Base-by-base conservation (phyloP, 2,329 filamentous ascomycete species). In the Aspergillus sp. region DNA sequence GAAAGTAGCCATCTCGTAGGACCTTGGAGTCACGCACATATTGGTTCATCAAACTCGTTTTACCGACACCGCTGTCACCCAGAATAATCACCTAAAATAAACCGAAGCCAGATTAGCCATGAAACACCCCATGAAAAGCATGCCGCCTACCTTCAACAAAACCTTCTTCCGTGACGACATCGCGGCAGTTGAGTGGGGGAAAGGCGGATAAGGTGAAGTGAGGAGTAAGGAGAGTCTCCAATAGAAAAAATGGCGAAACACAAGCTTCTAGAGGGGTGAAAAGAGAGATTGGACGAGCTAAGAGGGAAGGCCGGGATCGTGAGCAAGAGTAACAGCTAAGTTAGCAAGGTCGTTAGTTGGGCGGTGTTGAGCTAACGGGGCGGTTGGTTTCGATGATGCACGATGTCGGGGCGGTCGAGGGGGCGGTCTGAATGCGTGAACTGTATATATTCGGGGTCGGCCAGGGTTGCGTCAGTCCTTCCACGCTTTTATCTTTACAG, bases 1-100 rank as follows among this genome's bases (percentile, higher is more conserved):
- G 31, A 35, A 10, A 44, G 32, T 33, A 29, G 42, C 34, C 45
- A 39, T 37, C 30, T 34, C 26, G 28, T 19, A n/a, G 37, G 29
- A 33, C 42, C 42, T 29, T 47, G 27, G 50, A 51, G 45, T 38
- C 45, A 60, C 87, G 69, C 83, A 97, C 93, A 88, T 97, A 98
- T 97, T 98, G 93, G 76, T 98, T 98, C 93, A 98, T 98, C 81
- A 98, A 83, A 72, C 90, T 96, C 49, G 93, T 98, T 81, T 98
- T 98, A 69, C 93, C 93, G 51, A 98, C 93, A 74, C 93, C 93
- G 71, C 91, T 97, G 71, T 98, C 93, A 60, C 93, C 93, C 59
- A 98, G 85, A 73, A 98, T 97, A 64, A 98, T 98, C 64, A 98
- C 90, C 91, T 97, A 61, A 11, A 45, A 46, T 6, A 39, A 27